Evolutionary conservation across 176 grass and related monocot genomes (phyloP).

Genomic region (Cenchrus fungigraminus): DNA sequence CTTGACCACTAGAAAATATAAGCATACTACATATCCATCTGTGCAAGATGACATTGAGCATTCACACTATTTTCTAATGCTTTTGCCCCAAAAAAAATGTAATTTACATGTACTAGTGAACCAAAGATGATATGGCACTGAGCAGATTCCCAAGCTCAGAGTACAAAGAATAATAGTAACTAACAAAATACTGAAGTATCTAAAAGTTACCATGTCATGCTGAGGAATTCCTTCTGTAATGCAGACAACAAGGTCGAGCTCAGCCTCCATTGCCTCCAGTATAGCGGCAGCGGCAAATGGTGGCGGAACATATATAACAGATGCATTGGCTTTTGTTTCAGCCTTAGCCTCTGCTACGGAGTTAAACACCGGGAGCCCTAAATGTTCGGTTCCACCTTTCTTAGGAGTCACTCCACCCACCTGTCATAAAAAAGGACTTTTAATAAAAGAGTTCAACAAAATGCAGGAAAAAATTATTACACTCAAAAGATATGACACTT

Average conservation of each 20-base stretch:
- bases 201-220: slow-evolving; percentile 91
- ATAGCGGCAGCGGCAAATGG: slow-evolving; percentile 97
- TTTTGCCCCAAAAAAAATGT: background rate
- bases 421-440: slow-evolving; percentile 43
- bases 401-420: slow-evolving; percentile 96
- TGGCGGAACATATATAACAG: slow-evolving; percentile 97
- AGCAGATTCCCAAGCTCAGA: slow-evolving; percentile 1
- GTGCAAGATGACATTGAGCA: background rate
- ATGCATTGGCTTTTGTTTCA: slow-evolving; percentile 99
- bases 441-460: background rate
- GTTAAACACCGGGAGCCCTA: slow-evolving; percentile 94
- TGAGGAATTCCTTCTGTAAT: slow-evolving; percentile 99
- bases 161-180: background rate
- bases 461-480: background rate
- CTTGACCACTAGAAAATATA: slow-evolving; percentile 1
- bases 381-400: slow-evolving; percentile 99
- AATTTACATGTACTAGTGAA: slow-evolving; percentile 4
- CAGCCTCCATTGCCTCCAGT: slow-evolving; percentile 94
- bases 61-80: background rate
- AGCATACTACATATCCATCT: background rate
- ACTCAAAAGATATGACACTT: background rate
- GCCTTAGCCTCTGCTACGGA: slow-evolving; percentile 90
- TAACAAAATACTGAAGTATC: background rate
- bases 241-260: slow-evolving; percentile 93
- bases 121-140: slow-evolving; percentile 11